Evolutionary conservation across 2,329 filamentous ascomycete genomes (phyloP).

Genomic region (Claviceps cyperi): DNA sequence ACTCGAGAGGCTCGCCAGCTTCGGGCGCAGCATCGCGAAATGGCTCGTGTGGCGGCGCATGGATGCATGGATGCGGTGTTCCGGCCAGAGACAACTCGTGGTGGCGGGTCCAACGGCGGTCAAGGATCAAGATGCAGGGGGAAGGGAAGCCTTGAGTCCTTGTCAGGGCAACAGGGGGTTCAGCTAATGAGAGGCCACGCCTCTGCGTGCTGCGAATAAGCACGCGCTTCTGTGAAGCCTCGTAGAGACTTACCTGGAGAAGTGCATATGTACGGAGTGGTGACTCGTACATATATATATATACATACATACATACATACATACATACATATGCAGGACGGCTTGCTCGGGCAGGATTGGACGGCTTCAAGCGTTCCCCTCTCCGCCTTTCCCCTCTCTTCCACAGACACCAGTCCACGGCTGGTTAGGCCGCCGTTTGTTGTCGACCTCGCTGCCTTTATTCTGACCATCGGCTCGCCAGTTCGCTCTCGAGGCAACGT

Average conservation of each 20-base stretch:
- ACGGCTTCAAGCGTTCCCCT: no score
- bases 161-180: not conserved
- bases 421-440: not conserved
- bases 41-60: not conserved
- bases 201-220: not conserved
- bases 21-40: not conserved
- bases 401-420: not conserved
- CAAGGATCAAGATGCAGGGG: not conserved
- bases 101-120: conserved; percentile 1
- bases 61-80: no score
- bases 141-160: not conserved
- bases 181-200: not conserved
- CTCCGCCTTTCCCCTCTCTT: not conserved
- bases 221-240: not conserved
- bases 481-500: not conserved
- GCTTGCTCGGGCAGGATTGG: no score
- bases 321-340: no score
- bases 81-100: not conserved
- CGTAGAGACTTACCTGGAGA: not conserved
- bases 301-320: not conserved
- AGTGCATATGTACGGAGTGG: no score
- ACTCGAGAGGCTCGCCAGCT: not conserved
- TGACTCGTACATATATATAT: no score
- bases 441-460: not conserved
- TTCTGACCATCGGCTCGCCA: not conserved